phyloP scores from a whole-genome alignment of 2,329 filamentous ascomycete species.

The Phoma herbarum region DNA sequence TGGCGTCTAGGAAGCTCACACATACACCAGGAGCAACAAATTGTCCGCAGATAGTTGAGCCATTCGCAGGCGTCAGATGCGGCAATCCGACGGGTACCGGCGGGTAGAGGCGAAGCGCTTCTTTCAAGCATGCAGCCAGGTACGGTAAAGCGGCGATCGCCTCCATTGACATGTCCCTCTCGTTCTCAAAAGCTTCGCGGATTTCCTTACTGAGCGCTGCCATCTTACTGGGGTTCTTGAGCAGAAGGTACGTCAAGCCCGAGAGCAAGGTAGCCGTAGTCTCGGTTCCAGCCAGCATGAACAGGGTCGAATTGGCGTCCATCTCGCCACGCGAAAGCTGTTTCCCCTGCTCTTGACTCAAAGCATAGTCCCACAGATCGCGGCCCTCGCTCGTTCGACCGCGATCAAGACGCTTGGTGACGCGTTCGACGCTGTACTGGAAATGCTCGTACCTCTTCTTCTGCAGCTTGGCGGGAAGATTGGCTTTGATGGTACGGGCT shows the following conservation, averaged over 20 bases:
- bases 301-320: constrained; percentile 18
- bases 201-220: constrained; percentile 13
- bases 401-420: constrained; percentile 43
- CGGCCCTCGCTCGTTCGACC: constrained; percentile 33
- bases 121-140: constrained; percentile 26
- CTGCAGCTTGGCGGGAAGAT: neutral
- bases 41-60: constrained; percentile 25
- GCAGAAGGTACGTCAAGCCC: constrained; percentile 39
- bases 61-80: constrained; percentile 33
- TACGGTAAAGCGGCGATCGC: neutral
- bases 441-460: constrained; percentile 31
- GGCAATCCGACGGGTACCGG: constrained; percentile 40
- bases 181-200: neutral
- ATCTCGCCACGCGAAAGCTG: constrained; percentile 1
- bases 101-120: constrained; percentile 39
- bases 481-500: neutral
- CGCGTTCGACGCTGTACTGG: constrained; percentile 32
- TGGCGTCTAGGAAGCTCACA: neutral
- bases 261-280: constrained; percentile 40
- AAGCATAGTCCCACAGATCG: constrained; percentile 55
- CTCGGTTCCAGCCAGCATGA: constrained; percentile 43
- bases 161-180: neutral
- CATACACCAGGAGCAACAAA: neutral
- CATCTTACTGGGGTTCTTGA: constrained; percentile 30
- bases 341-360: constrained; percentile 35